Evolutionary conservation across 805 yeast genomes (phyloP), one percentile per base, ranked within the genome.

Genomic region (Candida pseudofarinosa): DNA sequence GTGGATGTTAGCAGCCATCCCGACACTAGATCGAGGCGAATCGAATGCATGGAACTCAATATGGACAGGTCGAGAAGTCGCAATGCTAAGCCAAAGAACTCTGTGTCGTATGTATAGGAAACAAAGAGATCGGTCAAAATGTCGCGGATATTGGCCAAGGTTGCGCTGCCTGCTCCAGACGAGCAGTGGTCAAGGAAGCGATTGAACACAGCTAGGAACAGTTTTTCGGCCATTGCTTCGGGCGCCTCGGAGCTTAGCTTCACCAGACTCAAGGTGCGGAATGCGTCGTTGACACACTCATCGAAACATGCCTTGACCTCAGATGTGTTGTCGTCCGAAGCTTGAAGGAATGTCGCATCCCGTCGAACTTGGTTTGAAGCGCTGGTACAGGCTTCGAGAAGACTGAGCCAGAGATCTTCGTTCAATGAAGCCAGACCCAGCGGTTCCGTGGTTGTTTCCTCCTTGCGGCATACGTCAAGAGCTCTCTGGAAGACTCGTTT

Each of bases 61-160:
- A 83, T 78, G 20, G 80, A 83, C 17, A 66, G 71, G 48, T 83
- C 81, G 4, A 85, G 57, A 40, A 87, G 67, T 28, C 65, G 65
- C 34, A 81, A 65, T 7, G 83, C 71, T 4, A 79, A 64, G 13
- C 62, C 58, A 15, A 81, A 65, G 45, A 84, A 73, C 32, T 74
- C 74, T 44, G 73, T 74, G 49, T 88, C 95, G 49, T 83, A 77
- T 10, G 77, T 66, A 51, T 80, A 84, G 0, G 89, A 79, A 3
- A 78, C 59, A 43, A 81, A 80, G 1, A 86, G 74, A 47, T 85
- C 88, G 19, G 71, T 71, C 17, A 88, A 60, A 14, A 85, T 74
- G 1, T 72, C 71, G 33, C 81, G 67, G 13, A 86, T 74, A 49
- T 83, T 83, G 0, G 81, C 76, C 3, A 84, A 55, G 5, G 80